phyloP scores from a whole-genome alignment of 192 early-diverging fungal species.

The Jimgerdemannia flammicorona region DNA sequence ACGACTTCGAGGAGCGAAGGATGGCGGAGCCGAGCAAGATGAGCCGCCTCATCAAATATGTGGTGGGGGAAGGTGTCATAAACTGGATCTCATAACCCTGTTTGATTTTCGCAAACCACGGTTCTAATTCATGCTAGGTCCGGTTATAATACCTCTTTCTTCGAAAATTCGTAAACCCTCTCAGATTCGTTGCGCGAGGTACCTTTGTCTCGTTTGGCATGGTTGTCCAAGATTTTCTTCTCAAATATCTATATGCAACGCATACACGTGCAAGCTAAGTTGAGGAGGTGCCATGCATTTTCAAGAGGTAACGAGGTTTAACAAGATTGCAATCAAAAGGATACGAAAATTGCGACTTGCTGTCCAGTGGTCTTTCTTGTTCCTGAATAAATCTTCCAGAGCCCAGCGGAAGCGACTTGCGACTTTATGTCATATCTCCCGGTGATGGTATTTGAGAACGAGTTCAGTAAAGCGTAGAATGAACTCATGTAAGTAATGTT shows the following conservation, averaged over 20 bases:
- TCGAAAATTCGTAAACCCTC: conserved; percentile 49
- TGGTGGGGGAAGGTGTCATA: too few relatives aligned
- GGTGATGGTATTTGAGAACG: conserved; percentile 30
- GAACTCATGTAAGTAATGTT: not conserved
- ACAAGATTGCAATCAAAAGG: conserved; percentile 4
- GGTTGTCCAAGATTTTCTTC: conserved; percentile 59
- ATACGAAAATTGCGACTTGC: conserved; percentile 67
- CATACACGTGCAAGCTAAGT: too few relatives aligned
- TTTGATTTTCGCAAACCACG: too few relatives aligned
- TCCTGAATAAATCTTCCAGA: conserved; percentile 68
- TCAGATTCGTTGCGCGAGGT: conserved; percentile 41
- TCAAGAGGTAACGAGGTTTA: not conserved
- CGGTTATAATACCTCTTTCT: conserved; percentile 48
- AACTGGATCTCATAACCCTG: too few relatives aligned
- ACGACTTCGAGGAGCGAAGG: conserved; percentile 73
- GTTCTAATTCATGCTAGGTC: too few relatives aligned
- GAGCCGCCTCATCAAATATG: conserved; percentile 33
- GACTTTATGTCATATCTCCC: conserved; percentile 39
- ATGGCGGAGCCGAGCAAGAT: conserved; percentile 72
- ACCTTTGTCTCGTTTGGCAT: conserved; percentile 45
- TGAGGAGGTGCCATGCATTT: not conserved
- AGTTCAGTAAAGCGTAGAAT: conserved; percentile 32
- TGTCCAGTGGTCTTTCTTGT: conserved; percentile 53
- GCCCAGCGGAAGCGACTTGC: conserved; percentile 56
- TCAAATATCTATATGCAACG: conserved; percentile 56